Base-by-base conservation (phyloP, 2,329 filamentous ascomycete species). In the Parafenestella ontariensis region DNA sequence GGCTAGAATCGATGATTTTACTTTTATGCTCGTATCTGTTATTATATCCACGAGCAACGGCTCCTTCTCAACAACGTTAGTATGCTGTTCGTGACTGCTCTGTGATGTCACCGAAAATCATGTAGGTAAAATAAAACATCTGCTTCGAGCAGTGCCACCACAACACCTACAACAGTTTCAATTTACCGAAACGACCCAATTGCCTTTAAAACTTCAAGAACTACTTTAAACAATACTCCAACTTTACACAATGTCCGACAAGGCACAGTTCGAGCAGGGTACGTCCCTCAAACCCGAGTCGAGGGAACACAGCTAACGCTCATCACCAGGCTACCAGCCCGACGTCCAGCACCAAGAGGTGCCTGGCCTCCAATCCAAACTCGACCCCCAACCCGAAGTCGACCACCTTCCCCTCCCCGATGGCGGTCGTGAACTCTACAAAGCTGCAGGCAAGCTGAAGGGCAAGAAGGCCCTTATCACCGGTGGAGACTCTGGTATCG, bases 391-490 rank as follows among this genome's bases (percentile, higher is more conserved):
- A 50, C 87, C 89, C 1, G 78, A 84, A 40, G 85, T 84, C 52
- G 85, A 89, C 50, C 79, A 88, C 54, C 76, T 93, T 2, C 90
- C 90, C 0, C 87, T 85, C 5, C 82, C 84, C 17, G 85, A 89
- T 54, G 88, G 88, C 33, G 85, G 86, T 11, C 87, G 85, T 64
- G 85, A 89, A 66, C 83, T 83, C 43, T 94, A 95, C 78, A 87
- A 87, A 70, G 85, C 89, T 3, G 89, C 90, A 1, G 87, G 86
- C 44, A 96, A 95, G 77, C 84, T 95, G 6, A 76, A 85, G 66
- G 90, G 87, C 58, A 90, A 89, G 76, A 89, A 86, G 54, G 90
- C 90, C 7, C 76, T 95, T 53, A 94, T 95, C 66, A 94, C 91
- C 0, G 90, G 90, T 15, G 91, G 91, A 3, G 90, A 94, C 74